A percentile compares a stretch with the other conserved stretches of the same genome.
These are phyloP conservation scores for Canariomyces notabilis DNA, from an alignment of 2,329 filamentous ascomycete genomes.

Conservation along the genomic window DNA sequence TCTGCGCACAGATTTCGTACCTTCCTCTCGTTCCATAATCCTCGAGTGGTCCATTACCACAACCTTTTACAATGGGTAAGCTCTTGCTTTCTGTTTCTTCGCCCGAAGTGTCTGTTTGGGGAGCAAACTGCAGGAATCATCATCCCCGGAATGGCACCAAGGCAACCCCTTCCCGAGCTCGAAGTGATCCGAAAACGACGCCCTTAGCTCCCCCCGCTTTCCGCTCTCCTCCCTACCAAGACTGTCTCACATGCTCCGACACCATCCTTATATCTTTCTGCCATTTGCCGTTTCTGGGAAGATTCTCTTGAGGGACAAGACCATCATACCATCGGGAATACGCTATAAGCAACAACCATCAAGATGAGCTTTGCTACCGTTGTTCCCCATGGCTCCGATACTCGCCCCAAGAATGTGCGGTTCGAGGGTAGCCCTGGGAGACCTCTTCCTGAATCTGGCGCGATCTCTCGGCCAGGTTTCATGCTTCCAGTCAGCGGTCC, in stretches of 20 bases:
- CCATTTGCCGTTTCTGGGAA: constrained; percentile 46
- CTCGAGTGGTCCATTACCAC: constrained; percentile 14
- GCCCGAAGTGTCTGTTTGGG: constrained; percentile 17
- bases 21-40: constrained; percentile 20
- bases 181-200: constrained; percentile 5
- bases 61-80: constrained; percentile 44
- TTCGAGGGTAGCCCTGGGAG: constrained; percentile 35
- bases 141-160: constrained; percentile 8
- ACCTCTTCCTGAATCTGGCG: no score
- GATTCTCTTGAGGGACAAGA: constrained; percentile 30
- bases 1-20: constrained; percentile 20
- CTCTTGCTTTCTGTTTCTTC: constrained; percentile 29
- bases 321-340: constrained; percentile 28
- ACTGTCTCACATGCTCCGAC: constrained; percentile 29
- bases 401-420: constrained; percentile 46
- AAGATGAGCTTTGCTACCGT: constrained; percentile 39
- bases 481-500: constrained; percentile 34
- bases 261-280: constrained; percentile 31
- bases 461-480: constrained; percentile 27
- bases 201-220: constrained; percentile 17
- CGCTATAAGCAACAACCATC: constrained; percentile 10
- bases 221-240: constrained; percentile 22
- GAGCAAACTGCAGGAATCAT: constrained; percentile 20
- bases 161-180: constrained; percentile 16
- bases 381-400: constrained; percentile 38